These are phyloP conservation scores for Pseudocohnilembus persalinus DNA, from an alignment of 169 alveolate genomes.

Conservation along the genomic window DNA sequence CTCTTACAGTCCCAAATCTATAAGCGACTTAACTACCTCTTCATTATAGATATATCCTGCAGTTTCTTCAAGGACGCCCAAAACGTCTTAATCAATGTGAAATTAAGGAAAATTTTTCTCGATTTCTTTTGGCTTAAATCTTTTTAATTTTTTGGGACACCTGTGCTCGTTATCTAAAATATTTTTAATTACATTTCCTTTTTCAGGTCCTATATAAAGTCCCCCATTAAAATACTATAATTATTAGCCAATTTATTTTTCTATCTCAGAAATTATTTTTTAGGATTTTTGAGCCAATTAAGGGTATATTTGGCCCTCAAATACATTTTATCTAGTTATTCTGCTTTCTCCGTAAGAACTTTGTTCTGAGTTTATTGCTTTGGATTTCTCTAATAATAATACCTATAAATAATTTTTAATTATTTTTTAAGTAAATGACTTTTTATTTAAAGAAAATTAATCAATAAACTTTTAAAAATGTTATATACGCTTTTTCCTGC, in stretches of 20 bases:
- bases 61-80: conserved; percentile 8
- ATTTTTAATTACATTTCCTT: not conserved
- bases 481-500: not conserved
- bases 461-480: no score
- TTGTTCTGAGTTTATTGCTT: not conserved
- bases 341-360: conserved; percentile 24
- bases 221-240: conserved; percentile 14
- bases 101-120: not conserved
- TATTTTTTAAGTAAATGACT: not conserved
- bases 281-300: conserved; percentile 12
- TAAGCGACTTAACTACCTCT: not conserved
- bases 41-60: conserved; percentile 8
- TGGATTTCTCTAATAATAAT: conserved; percentile 6
- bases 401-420: not conserved
- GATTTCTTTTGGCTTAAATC: not conserved
- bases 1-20: not conserved
- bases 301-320: conserved; percentile 12
- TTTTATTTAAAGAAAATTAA: not conserved
- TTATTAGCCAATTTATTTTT: conserved; percentile 2
- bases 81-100: not conserved
- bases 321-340: conserved; percentile 4
- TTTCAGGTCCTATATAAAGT: not conserved
- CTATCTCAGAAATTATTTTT: not conserved
- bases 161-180: not conserved
- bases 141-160: not conserved